A percentile compares a stretch with the other conserved stretches of the same genome.
phyloP scores from a whole-genome alignment of 2,329 filamentous ascomycete genomes.

The Fusarium austroafricanum region DNA sequence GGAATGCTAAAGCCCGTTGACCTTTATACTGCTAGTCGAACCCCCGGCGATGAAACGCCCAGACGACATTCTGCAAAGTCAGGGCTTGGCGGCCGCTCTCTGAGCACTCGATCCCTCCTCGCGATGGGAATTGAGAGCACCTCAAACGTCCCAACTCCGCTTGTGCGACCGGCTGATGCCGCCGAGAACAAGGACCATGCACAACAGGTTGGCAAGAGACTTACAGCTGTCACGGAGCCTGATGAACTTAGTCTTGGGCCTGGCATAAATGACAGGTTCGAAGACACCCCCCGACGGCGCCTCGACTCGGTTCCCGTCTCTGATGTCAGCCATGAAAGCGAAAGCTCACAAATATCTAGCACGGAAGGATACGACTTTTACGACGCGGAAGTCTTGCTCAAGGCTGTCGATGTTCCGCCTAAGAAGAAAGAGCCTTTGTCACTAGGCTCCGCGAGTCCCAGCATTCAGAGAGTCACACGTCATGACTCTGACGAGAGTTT shows the following conservation, averaged over 20 bases:
- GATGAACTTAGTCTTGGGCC: conserved; percentile 64
- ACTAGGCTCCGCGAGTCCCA: conserved; percentile 45
- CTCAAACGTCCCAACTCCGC: conserved; percentile 70
- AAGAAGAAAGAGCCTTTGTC: conserved; percentile 54
- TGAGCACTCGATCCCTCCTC: conserved; percentile 59
- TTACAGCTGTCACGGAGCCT: conserved; percentile 63
- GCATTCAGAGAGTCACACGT: conserved; percentile 49
- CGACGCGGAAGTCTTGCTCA: conserved; percentile 65
- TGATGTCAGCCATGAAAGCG: conserved; percentile 62
- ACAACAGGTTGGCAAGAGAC: conserved; percentile 51
- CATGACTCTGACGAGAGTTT: conserved; percentile 71
- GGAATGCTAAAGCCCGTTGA: conserved; percentile 45
- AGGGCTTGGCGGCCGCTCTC: conserved; percentile 49
- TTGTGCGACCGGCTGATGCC: conserved; percentile 62
- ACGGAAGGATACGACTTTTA: conserved; percentile 76
- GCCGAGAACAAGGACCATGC: conserved; percentile 47
- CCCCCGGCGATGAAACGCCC: conserved; percentile 54
- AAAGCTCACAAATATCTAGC: conserved; percentile 59
- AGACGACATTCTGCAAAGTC: conserved; percentile 48
- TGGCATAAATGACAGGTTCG: conserved; percentile 54
- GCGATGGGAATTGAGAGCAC: conserved; percentile 70
- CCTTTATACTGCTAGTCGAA: conserved; percentile 39
- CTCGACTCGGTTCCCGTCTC: conserved; percentile 65
- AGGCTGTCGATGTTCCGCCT: conserved; percentile 64
- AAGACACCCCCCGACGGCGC: conserved; percentile 55